A percentile compares a stretch with the other conserved stretches of the same genome.
These are phyloP conservation scores for Fomitopsis pulvina DNA, from an alignment of 768 basidiomycete species.

Conservation along the genomic window DNA sequence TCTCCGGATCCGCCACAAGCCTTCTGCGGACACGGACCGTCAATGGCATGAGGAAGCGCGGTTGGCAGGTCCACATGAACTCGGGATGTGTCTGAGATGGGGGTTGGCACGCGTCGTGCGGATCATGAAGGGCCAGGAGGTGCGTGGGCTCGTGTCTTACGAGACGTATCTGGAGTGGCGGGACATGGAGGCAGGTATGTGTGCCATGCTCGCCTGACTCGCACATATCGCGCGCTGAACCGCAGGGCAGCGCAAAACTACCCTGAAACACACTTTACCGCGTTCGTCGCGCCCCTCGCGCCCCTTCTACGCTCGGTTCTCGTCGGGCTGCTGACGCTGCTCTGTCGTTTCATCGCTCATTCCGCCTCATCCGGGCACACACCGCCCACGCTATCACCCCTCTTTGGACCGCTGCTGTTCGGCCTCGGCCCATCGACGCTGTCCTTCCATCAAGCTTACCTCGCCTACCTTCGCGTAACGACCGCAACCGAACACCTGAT, in stretches of 20 bases:
- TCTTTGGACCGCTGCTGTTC: conserved; percentile 88
- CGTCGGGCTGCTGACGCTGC: conserved; percentile 68
- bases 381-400: conserved; percentile 80
- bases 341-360: conserved; percentile 78
- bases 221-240: conserved; percentile 12
- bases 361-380: conserved; percentile 84
- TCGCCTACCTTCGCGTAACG: conserved; percentile 71
- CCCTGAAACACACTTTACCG: conserved; percentile 65
- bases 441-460: conserved; percentile 52
- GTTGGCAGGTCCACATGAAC: conserved; percentile 81
- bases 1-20: conserved; percentile 49
- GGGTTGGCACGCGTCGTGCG: conserved; percentile 76
- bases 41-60: conserved; percentile 75
- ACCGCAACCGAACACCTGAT: conserved; percentile 90
- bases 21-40: conserved; percentile 35
- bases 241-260: conserved; percentile 47
- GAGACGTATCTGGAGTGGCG: conserved; percentile 80
- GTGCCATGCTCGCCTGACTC: conserved; percentile 9
- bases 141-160: conserved; percentile 83
- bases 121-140: conserved; percentile 59
- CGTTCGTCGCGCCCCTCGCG: conserved; percentile 51
- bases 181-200: conserved; percentile 73
- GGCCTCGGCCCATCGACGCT: conserved; percentile 56
- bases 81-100: conserved; percentile 93
- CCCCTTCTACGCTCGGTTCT: conserved; percentile 54